Evolutionary conservation across 2,329 filamentous ascomycete genomes (phyloP).

Genomic region (Apiospora kogelbergensis): DNA sequence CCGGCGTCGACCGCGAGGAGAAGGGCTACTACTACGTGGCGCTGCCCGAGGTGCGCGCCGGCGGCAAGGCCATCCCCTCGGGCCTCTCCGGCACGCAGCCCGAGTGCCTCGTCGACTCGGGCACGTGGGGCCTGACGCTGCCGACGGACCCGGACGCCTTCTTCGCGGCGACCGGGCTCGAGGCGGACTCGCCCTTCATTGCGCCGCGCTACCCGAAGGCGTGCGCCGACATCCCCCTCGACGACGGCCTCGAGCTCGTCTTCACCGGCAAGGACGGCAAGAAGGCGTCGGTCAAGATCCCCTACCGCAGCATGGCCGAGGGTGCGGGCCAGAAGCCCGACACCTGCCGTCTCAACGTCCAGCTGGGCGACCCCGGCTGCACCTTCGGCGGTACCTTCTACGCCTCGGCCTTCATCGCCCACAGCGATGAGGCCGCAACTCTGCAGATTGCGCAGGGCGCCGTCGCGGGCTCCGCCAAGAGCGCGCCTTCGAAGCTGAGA

Average conservation of each 20-base stretch:
- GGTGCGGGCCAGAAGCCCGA: not conserved
- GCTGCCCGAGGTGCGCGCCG: conserved; percentile 9
- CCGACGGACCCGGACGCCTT: not conserved
- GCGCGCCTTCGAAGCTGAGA: not conserved
- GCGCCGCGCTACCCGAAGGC: not conserved
- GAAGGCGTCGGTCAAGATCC: conserved; percentile 3
- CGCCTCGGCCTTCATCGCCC: not conserved
- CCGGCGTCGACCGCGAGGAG: not conserved
- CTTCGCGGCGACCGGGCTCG: conserved; percentile 6
- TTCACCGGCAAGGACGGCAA: conserved; percentile 4
- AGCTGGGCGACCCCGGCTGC: not conserved
- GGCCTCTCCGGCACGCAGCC: not conserved
- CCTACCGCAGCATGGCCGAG: conserved; percentile 10
- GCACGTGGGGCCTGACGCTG: conserved; percentile 7
- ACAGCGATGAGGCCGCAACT: not conserved
- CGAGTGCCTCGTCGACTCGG: conserved; percentile 13
- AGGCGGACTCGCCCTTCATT: not conserved
- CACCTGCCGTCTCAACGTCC: conserved; percentile 7
- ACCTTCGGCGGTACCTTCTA: conserved; percentile 6
- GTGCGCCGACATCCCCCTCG: conserved; percentile 10
- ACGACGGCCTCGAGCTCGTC: not conserved
- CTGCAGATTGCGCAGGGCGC: conserved; percentile 7
- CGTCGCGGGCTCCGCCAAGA: not conserved
- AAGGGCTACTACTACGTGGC: conserved; percentile 12
- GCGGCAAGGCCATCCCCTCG: not conserved